These are phyloP conservation scores for Fagus crenata DNA, from an alignment of 306 rosid genomes.

Conservation along the genomic window DNA sequence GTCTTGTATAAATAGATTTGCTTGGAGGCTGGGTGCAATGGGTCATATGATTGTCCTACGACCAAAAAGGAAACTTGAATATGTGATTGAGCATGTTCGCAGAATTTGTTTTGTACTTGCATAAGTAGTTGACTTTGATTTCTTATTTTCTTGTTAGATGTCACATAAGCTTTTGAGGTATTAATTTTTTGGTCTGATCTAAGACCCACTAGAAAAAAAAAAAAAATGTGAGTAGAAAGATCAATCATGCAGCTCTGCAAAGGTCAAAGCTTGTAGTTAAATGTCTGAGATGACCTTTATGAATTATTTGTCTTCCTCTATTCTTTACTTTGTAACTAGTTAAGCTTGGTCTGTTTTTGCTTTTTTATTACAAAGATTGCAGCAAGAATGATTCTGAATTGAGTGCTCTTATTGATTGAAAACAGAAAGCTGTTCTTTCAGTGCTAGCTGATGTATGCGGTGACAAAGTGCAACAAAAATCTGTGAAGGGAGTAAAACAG, in stretches of 20 bases:
- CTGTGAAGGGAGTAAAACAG: slow-evolving; percentile 59
- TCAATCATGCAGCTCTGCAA: not conserved
- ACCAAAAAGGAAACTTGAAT: not conserved
- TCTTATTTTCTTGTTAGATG: not conserved
- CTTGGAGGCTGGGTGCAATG: slow-evolving; percentile 6
- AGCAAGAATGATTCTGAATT: slow-evolving; percentile 33
- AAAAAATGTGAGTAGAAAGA: not conserved
- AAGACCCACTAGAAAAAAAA: not conserved
- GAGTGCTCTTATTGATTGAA: slow-evolving; percentile 39
- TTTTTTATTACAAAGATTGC: slow-evolving; percentile 15
- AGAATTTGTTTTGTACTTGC: not conserved
- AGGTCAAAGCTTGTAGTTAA: not conserved
- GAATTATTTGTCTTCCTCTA: slow-evolving; percentile 13
- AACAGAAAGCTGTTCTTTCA: slow-evolving; percentile 97
- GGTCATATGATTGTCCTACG: not conserved
- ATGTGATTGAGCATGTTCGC: not conserved
- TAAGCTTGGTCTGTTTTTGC: not conserved
- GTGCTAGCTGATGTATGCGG: slow-evolving; percentile 61
- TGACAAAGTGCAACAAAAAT: slow-evolving; percentile 49
- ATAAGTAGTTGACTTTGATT: not conserved
- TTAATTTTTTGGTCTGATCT: not conserved
- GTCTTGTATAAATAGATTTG: not conserved
- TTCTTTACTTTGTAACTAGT: slow-evolving; percentile 16
- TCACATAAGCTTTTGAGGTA: not conserved
- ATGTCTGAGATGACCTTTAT: not conserved